Percentiles rank a stretch among this genome's conserved stretches.
Evolutionary conservation across 106 monocot genomes (phyloP).

Genomic region (Allium sativum): DNA sequence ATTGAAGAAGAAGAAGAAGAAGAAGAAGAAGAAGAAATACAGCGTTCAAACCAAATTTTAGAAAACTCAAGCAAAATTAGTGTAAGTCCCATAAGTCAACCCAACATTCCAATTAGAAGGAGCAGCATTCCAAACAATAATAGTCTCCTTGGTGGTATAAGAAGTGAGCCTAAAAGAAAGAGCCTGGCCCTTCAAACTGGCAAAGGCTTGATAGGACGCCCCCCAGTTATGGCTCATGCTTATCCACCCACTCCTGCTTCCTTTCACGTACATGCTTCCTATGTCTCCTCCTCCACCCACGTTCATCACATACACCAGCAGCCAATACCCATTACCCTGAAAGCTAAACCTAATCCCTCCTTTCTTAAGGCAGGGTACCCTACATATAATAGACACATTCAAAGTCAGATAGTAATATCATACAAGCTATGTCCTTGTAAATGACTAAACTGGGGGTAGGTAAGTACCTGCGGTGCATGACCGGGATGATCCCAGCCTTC

Average conservation of each 20-base stretch:
- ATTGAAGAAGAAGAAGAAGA: too few species aligned
- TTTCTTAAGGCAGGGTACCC: constrained; percentile 57
- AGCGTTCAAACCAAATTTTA: not conserved
- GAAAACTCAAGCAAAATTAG: constrained; percentile 6
- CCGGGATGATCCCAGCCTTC: constrained; percentile 73
- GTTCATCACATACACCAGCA: constrained; percentile 69
- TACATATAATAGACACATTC: not conserved
- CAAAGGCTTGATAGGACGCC: constrained; percentile 56
- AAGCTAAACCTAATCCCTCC: constrained; percentile 65
- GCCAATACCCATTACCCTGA: constrained; percentile 77
- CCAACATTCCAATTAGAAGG: constrained; percentile 49
- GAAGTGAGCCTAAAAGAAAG: constrained; percentile 65
- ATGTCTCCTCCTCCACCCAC: constrained; percentile 66
- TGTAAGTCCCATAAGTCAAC: constrained; percentile 34
- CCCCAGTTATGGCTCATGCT: constrained; percentile 89
- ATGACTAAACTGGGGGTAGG: not conserved
- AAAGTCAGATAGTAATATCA: not conserved
- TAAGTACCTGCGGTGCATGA: constrained; percentile 49
- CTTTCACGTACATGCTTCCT: constrained; percentile 43
- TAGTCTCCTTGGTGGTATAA: constrained; percentile 37
- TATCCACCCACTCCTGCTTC: constrained; percentile 36
- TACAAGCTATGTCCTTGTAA: not conserved
- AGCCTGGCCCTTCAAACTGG: constrained; percentile 21
- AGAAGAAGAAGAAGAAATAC: too few species aligned
- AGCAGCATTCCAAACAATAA: constrained; percentile 50